These are phyloP conservation scores for Platismatia glauca DNA, from an alignment of 495 filamentous ascomycete species.

Conservation along the genomic window DNA sequence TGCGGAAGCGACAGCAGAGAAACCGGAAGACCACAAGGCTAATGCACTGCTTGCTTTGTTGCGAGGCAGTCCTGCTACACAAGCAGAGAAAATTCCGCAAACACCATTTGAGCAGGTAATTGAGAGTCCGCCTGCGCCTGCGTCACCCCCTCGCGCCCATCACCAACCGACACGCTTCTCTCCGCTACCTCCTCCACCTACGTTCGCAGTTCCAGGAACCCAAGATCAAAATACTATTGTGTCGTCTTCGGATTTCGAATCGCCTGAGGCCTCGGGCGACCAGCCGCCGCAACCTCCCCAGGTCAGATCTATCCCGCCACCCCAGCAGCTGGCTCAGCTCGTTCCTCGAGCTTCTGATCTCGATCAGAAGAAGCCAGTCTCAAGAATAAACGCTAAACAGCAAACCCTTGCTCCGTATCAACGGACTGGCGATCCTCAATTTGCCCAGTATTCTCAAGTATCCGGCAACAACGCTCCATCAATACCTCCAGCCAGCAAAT, in stretches of 20 bases:
- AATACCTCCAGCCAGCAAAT: slow-evolving; percentile 47
- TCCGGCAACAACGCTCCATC: slow-evolving; percentile 36
- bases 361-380: slow-evolving; percentile 1
- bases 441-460: slow-evolving; percentile 35
- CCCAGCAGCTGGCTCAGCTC: slow-evolving; percentile 20
- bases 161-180: slow-evolving; percentile 28
- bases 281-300: slow-evolving; percentile 7
- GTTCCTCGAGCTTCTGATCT: slow-evolving; percentile 2
- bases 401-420: slow-evolving; percentile 42
- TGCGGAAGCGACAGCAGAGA: slow-evolving; percentile 14
- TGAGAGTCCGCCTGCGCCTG: slow-evolving; percentile 28
- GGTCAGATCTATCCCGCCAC: slow-evolving; percentile 24
- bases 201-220: slow-evolving; percentile 33
- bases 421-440: slow-evolving; percentile 43
- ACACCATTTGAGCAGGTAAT: slow-evolving; percentile 38
- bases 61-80: slow-evolving; percentile 27
- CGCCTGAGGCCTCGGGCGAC: not conserved
- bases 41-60: slow-evolving; percentile 54
- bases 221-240: slow-evolving; percentile 18
- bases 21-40: slow-evolving; percentile 28
- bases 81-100: slow-evolving; percentile 24
- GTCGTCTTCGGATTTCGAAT: not conserved
- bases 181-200: slow-evolving; percentile 35
- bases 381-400: slow-evolving; percentile 23
- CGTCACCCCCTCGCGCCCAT: slow-evolving; percentile 36